phyloP scores from a whole-genome alignment of 495 filamentous ascomycete species.

The Neurospora sp. region DNA sequence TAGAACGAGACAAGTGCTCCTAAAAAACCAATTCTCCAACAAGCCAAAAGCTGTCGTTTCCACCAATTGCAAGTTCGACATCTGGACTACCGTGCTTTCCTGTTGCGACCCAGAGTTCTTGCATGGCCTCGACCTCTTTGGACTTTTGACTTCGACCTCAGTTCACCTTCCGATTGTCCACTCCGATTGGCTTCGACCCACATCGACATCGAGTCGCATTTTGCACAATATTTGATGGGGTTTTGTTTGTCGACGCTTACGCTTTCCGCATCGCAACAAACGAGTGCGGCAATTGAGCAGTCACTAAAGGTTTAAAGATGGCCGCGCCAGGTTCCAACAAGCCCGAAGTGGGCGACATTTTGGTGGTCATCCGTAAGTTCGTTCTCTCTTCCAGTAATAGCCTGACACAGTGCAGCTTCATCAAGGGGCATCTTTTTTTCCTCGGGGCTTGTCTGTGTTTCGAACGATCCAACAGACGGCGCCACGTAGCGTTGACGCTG shows the following conservation, averaged over 20 bases:
- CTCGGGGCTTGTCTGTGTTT: not conserved
- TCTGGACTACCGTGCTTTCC: not conserved
- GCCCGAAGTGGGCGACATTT: constrained; percentile 56
- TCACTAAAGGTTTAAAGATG: constrained; percentile 25
- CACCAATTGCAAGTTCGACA: not conserved
- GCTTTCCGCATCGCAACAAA: constrained; percentile 3
- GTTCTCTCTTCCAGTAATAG: not conserved
- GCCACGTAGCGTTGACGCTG: not conserved
- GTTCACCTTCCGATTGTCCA: not conserved
- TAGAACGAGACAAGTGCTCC: not conserved
- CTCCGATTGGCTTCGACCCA: not conserved
- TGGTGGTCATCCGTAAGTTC: constrained; percentile 70
- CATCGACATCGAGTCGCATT: not conserved
- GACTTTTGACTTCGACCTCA: not conserved
- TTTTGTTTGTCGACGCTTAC: not conserved
- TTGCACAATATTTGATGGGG: not conserved
- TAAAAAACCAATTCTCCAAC: not conserved
- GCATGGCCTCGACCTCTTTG: not conserved
- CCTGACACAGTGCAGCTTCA: not conserved
- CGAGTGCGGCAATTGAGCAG: constrained; percentile 11
- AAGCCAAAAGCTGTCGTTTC: not conserved
- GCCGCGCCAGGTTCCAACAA: constrained; percentile 32
- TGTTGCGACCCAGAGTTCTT: not conserved
- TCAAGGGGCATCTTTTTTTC: not conserved
- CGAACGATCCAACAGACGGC: not conserved